These are phyloP conservation scores for Paramecium octaurelia DNA, from an alignment of 73 alveolate species.

Conservation along the genomic window DNA sequence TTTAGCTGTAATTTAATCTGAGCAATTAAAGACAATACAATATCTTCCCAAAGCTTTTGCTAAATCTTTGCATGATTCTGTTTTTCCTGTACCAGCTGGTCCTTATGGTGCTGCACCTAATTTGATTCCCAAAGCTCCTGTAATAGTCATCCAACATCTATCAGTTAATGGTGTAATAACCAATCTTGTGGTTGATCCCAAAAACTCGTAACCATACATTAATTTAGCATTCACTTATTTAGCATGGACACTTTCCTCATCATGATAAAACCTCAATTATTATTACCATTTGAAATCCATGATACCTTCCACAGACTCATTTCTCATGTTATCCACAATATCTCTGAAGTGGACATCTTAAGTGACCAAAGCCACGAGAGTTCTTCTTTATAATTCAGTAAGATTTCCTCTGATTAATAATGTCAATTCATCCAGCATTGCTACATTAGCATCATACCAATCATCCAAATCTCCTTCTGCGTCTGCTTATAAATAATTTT, in stretches of 20 bases:
- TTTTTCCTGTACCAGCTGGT: constrained; percentile 92
- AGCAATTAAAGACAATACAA: constrained; percentile 88
- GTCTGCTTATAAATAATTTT: constrained; percentile 70
- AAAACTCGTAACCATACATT: constrained; percentile 96
- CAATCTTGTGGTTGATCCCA: constrained; percentile 95
- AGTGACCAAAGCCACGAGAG: constrained; percentile 89
- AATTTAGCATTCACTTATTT: constrained; percentile 88
- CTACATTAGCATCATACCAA: constrained; percentile 75
- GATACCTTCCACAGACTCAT: constrained; percentile 61
- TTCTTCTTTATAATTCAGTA: constrained; percentile 79
- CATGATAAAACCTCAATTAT: constrained; percentile 89
- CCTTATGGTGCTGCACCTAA: constrained; percentile 96
- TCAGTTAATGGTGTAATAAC: constrained; percentile 96
- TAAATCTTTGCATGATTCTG: constrained; percentile 87
- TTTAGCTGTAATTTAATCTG: constrained; percentile 85
- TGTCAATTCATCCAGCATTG: constrained; percentile 80
- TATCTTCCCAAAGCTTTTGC: constrained; percentile 90
- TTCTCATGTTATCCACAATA: constrained; percentile 68
- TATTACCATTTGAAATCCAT: constrained; percentile 85
- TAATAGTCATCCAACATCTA: constrained; percentile 93
- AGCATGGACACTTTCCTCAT: constrained; percentile 79
- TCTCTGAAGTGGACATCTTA: constrained; percentile 96
- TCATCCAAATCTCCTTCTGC: constrained; percentile 83
- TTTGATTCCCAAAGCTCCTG: constrained; percentile 88
- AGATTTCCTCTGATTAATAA: constrained; percentile 89